Conservation (phyloP, 2,329 filamentous ascomycete species). For the Monosporascus sp. region DNA sequence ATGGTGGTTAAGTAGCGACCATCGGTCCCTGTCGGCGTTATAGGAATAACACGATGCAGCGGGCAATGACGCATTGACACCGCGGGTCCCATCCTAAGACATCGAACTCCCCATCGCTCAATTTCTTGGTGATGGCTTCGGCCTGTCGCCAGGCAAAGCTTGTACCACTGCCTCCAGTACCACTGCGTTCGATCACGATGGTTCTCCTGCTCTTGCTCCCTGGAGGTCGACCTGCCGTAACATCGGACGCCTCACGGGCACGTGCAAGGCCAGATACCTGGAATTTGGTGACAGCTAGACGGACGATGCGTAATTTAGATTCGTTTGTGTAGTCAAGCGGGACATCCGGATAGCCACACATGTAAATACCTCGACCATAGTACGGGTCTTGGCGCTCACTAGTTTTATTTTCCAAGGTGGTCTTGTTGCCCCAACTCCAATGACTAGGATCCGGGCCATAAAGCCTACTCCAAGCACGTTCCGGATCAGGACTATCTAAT, state of each 20-base stretch:
- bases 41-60: conserved; percentile 40
- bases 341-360: conserved; percentile 43
- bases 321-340: conserved; percentile 42
- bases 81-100: conserved; percentile 50
- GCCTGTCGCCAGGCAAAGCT: conserved; percentile 32
- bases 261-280: conserved; percentile 40
- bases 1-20: conserved; percentile 33
- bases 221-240: conserved; percentile 4
- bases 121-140: conserved; percentile 31
- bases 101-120: conserved; percentile 39
- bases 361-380: conserved; percentile 36
- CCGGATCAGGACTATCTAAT: conserved; percentile 32
- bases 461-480: conserved; percentile 32
- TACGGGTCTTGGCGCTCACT: conserved; percentile 24
- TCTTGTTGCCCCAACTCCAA: conserved; percentile 40
- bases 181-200: conserved; percentile 45
- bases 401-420: neutral
- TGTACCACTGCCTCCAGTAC: conserved; percentile 44
- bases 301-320: conserved; percentile 36
- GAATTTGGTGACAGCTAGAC: conserved; percentile 44
- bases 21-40: conserved; percentile 40
- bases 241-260: conserved; percentile 2
- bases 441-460: conserved; percentile 38
- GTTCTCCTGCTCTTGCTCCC: conserved; percentile 39
- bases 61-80: conserved; percentile 43